Base-by-base conservation (phyloP, 2,329 filamentous ascomycete genomes). In the Zarea fungicola region DNA sequence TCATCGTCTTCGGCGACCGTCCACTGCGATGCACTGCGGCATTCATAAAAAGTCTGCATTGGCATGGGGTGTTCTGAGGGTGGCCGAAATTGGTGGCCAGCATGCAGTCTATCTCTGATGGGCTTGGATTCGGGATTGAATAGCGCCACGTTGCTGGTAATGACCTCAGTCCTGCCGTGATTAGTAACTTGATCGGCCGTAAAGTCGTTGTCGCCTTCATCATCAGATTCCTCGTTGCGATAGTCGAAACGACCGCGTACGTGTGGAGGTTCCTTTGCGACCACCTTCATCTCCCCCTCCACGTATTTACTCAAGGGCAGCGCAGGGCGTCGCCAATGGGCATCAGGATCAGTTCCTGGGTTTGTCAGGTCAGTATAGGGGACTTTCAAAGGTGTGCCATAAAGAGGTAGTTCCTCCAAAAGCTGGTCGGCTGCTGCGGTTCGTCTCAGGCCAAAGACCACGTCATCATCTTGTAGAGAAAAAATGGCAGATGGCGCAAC, bases 11-110 rank as follows among this genome's bases (percentile, higher is more conserved):
- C 93, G 3, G 85, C 76, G 62, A 82, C 78, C 0, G 89, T 89
- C 93, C 93, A 99, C 61, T 96, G 90, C 3, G 93, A 97, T 2
- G 90, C 84, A 46, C 78, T 82, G 32, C 93, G 80, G 53, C 81
- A 85, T 65, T 99, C 92, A 60, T 95, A 97, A 69, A 97, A 99
- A 45, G 78, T 83, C 57, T 92, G 86, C 2, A 85, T 80, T 1
- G 93, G 93, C 91, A 97, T 97, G 0, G 82, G 80, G 62, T 90
- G 85, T 63, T 97, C 92, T 0, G 89, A 90, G 1, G 93, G 93
- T 14, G 93, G 93, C 48, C 91, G 80, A 73, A 99, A 97, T 54
- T 92, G 88, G 65, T 96, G 91, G 8, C 88, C 87, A 9, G 89
- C 88, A 62, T 96, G 89, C 5, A 99, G 79, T 14, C 93, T 80